Conservation (phyloP, 345 rosid genomes). For the Eucalyptus paniculata region DNA sequence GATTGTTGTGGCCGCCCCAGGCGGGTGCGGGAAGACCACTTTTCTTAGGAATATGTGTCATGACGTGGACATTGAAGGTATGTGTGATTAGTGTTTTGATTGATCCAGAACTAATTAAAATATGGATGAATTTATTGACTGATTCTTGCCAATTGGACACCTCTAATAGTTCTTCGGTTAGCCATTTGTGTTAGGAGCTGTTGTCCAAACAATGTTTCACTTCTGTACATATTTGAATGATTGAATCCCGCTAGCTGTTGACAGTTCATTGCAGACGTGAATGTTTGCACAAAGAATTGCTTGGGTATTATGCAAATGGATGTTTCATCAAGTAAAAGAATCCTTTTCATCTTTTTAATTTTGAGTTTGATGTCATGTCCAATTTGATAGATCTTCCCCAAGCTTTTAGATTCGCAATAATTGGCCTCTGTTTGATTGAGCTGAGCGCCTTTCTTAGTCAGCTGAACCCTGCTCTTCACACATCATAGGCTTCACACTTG, state of each 20-base stretch:
- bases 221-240: not conserved
- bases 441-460: not conserved
- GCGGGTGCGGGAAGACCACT: not conserved
- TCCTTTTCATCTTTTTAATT: no score
- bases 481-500: no score
- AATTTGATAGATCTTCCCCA: not conserved
- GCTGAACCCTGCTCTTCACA: not conserved
- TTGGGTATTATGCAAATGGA: not conserved
- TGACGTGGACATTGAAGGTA: not conserved
- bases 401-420: not conserved
- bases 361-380: not conserved
- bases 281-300: not conserved
- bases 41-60: not conserved
- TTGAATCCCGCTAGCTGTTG: no score
- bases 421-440: not conserved
- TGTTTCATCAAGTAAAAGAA: not conserved
- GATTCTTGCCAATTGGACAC: not conserved
- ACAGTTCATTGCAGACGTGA: no score
- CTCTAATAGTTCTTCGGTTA: not conserved
- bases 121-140: not conserved
- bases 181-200: not conserved
- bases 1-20: not conserved
- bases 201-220: not conserved
- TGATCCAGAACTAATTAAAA: not conserved
- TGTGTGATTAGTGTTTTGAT: fast-evolving